Evolutionary conservation across 73 alveolate genomes (phyloP).

Genomic region (Paramecium caudatum): DNA sequence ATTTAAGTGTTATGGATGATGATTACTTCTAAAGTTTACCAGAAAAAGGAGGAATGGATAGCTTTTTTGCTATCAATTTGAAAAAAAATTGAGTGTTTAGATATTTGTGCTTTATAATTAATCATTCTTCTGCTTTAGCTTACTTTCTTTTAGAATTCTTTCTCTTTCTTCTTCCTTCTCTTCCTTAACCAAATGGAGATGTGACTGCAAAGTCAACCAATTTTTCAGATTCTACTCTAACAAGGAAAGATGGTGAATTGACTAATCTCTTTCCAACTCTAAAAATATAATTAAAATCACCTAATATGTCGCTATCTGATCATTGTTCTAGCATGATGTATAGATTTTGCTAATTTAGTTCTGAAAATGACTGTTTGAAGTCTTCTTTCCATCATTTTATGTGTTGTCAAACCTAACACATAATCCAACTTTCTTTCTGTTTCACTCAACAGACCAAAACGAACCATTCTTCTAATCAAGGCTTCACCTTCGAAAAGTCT

Average conservation of each 20-base stretch:
- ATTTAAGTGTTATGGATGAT: constrained; percentile 80
- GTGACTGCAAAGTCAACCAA: constrained; percentile 93
- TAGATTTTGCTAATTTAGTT: constrained; percentile 86
- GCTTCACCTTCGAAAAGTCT: constrained; percentile 98
- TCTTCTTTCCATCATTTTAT: constrained; percentile 97
- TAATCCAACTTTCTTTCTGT: constrained; percentile 96
- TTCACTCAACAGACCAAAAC: constrained; percentile 95
- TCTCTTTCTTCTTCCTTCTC: constrained; percentile 91
- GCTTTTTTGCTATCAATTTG: constrained; percentile 86
- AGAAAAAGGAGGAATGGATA: constrained; percentile 86
- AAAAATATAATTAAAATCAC: constrained; percentile 13
- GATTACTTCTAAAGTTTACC: constrained; percentile 85
- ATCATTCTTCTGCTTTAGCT: constrained; percentile 76
- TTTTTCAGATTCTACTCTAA: constrained; percentile 96
- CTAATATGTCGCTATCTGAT: constrained; percentile 97
- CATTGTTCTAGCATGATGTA: constrained; percentile 98
- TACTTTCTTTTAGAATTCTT: constrained; percentile 84
- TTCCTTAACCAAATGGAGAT: constrained; percentile 89
- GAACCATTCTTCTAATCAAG: constrained; percentile 96
- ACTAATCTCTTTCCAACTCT: constrained; percentile 98
- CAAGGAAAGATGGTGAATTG: constrained; percentile 98
- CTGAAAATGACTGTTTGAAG: constrained; percentile 97
- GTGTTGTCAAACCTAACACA: constrained; percentile 96
- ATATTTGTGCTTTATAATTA: too few species aligned
- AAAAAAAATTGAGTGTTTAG: constrained; percentile 59